These are phyloP conservation scores for Colletotrichum sp. DNA, from an alignment of 2,329 filamentous ascomycete species.

Conservation along the genomic window DNA sequence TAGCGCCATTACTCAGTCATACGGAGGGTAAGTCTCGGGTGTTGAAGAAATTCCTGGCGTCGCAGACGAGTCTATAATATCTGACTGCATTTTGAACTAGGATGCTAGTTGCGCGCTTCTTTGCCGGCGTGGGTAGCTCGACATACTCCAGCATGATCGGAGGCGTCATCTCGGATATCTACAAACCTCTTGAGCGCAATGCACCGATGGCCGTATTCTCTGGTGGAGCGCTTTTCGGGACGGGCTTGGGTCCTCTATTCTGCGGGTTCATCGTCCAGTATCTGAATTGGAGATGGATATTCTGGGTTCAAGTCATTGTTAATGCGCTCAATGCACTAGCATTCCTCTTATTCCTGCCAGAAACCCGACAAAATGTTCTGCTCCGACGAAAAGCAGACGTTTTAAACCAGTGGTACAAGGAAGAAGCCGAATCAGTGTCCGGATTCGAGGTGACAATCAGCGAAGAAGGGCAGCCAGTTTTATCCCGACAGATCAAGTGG, in stretches of 20 bases:
- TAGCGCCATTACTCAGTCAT: conserved; percentile 71
- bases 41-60: background rate
- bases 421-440: conserved; percentile 58
- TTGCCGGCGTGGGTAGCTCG: conserved; percentile 76
- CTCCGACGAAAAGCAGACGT: conserved; percentile 74
- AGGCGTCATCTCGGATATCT: conserved; percentile 87
- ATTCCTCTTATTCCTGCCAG: conserved; percentile 74
- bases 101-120: conserved; percentile 77
- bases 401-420: conserved; percentile 80
- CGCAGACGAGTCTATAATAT: background rate
- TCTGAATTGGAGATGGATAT: conserved; percentile 32
- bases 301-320: conserved; percentile 67
- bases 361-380: conserved; percentile 82
- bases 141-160: conserved; percentile 88
- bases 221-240: conserved; percentile 76
- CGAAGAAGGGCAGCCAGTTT: background rate
- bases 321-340: conserved; percentile 62
- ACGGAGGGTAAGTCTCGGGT: conserved; percentile 48
- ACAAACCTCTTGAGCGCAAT: conserved; percentile 77
- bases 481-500: conserved; percentile 69
- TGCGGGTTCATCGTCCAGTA: background rate
- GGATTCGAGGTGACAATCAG: background rate
- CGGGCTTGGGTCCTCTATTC: conserved; percentile 41
- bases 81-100: conserved; percentile 32
- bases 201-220: conserved; percentile 89